Base-by-base conservation (phyloP, 2,329 filamentous ascomycete genomes). In the Gremmenia infestans region DNA sequence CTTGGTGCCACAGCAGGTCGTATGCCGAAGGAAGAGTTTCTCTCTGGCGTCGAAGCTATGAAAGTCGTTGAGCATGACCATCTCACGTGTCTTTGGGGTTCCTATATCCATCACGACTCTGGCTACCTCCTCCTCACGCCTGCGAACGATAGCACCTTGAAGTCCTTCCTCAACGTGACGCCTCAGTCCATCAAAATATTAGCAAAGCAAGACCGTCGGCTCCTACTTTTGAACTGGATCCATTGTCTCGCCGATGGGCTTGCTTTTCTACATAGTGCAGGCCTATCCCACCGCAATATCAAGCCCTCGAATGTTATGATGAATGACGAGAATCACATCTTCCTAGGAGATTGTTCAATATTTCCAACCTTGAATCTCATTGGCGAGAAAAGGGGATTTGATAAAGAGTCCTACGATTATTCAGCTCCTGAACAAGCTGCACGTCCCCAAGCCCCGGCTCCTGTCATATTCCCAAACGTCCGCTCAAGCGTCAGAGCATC, bases 361-460 rank as follows among this genome's bases (percentile, higher is more conserved):
- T 72, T 83, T 47, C 75, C 74, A 47, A 68, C 72, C 32, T 73
- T 63, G 64, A 71, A 68, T 60, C 76, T 64, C 59, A 74, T 64
- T 72, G 68, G 68, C 8, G 68, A 72, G n/a, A 76, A 78, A 56
- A 74, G 73, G 61, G 68, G 75, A 72, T 83, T 86, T 59, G 84
- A 88, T 62, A 83, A 84, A 59, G 88, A 90, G 67, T 76, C 76
- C 8, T 90, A 90, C 70, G 83, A 89, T 65, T 91, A 91, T 65
- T 81, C 82, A 1, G 85, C 88, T 0, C 88, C 88, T 1, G 88
- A 92, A 65, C 66, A 65, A 55, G 54, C 58, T 9, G 57, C 54
- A 76, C 72, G 40, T 74, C 74, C 22, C 63, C 62, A 22, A 68
- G 58, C 71, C 72, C 22, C 66, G 65, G 42, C 70, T 58, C 68